Percentiles rank a stretch among this genome's conserved stretches.
Evolutionary conservation across 1,139 yeast genomes (phyloP).

Genomic region (Pichia sp.): DNA sequence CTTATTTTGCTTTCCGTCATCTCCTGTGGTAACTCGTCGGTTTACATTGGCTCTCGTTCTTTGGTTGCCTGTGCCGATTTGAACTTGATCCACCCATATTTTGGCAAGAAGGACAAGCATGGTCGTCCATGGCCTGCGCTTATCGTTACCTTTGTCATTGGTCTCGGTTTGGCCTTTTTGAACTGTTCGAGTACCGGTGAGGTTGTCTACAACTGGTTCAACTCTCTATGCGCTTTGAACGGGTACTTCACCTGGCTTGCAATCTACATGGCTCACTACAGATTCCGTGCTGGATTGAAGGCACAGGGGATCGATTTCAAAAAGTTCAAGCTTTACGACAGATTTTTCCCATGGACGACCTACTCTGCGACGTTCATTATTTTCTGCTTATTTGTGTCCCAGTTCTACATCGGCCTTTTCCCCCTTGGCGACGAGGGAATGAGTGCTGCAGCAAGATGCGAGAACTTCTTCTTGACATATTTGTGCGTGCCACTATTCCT

Average conservation of each 20-base stretch:
- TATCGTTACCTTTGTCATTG: slow-evolving; percentile 54
- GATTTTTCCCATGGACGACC: slow-evolving; percentile 26
- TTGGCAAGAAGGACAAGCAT: slow-evolving; percentile 47
- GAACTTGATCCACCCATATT: slow-evolving; percentile 58
- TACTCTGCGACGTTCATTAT: slow-evolving; percentile 23
- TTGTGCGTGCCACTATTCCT: slow-evolving; percentile 24
- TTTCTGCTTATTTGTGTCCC: slow-evolving; percentile 20
- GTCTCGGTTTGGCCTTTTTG: slow-evolving; percentile 66
- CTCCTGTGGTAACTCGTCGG: slow-evolving; percentile 80
- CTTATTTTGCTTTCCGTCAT: slow-evolving; percentile 64
- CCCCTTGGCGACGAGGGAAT: slow-evolving; percentile 19
- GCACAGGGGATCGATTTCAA: slow-evolving; percentile 26
- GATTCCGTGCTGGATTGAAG: slow-evolving; percentile 62
- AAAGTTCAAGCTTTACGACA: slow-evolving; percentile 22
- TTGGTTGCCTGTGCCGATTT: slow-evolving; percentile 63
- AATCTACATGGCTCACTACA: slow-evolving; percentile 60
- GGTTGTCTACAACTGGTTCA: slow-evolving; percentile 76
- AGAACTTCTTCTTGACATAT: slow-evolving; percentile 24
- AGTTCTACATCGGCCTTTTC: slow-evolving; percentile 24
- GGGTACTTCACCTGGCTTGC: slow-evolving; percentile 74
- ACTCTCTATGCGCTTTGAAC: slow-evolving; percentile 75
- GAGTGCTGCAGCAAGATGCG: slow-evolving; percentile 19
- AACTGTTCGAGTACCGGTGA: slow-evolving; percentile 58
- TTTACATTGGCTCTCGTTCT: slow-evolving; percentile 74
- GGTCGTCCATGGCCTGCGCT: slow-evolving; percentile 73